Conservation (phyloP, 139 green algal species). For the Volvox africanus region DNA sequence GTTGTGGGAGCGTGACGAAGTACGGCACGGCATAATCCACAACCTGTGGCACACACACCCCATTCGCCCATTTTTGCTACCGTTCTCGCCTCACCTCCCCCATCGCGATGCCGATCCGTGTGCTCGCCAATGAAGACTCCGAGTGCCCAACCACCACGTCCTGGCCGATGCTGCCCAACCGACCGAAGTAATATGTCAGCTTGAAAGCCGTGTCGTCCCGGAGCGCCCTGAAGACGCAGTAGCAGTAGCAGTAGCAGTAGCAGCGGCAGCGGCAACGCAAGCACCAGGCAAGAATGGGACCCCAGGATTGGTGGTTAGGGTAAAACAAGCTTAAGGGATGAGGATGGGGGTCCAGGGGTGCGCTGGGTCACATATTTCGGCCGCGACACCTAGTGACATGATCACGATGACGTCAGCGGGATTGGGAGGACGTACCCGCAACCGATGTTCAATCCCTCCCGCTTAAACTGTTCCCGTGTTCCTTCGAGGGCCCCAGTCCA, state of each 20-base stretch:
- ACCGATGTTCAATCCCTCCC: too few relatives aligned
- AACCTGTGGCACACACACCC: not conserved
- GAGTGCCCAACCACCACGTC: conserved; percentile 57
- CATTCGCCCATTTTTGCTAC: not conserved
- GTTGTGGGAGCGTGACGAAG: not conserved
- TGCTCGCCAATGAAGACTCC: conserved; percentile 23
- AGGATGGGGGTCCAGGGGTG: too few relatives aligned
- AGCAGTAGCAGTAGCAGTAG: too few relatives aligned
- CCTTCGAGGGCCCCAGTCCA: too few relatives aligned
- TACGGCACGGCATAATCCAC: not conserved
- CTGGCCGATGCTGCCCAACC: conserved; percentile 41
- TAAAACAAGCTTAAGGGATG: too few relatives aligned
- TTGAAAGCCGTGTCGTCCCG: conserved; percentile 64
- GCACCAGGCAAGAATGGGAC: too few relatives aligned
- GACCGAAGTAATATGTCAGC: conserved; percentile 66
- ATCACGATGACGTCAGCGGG: too few relatives aligned
- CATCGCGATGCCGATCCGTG: not conserved
- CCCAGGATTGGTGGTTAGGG: too few relatives aligned
- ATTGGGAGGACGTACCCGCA: too few relatives aligned
- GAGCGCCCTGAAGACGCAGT: conserved; percentile 3
- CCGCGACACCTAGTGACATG: too few relatives aligned
- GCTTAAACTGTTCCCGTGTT: too few relatives aligned
- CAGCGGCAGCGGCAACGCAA: not conserved
- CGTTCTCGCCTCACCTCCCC: not conserved
- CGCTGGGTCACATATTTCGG: too few relatives aligned